A percentile compares a stretch with the other conserved stretches of the same genome.
These are phyloP conservation scores for Fusarium sambucinum DNA, from an alignment of 2,329 filamentous ascomycete genomes.

Conservation along the genomic window DNA sequence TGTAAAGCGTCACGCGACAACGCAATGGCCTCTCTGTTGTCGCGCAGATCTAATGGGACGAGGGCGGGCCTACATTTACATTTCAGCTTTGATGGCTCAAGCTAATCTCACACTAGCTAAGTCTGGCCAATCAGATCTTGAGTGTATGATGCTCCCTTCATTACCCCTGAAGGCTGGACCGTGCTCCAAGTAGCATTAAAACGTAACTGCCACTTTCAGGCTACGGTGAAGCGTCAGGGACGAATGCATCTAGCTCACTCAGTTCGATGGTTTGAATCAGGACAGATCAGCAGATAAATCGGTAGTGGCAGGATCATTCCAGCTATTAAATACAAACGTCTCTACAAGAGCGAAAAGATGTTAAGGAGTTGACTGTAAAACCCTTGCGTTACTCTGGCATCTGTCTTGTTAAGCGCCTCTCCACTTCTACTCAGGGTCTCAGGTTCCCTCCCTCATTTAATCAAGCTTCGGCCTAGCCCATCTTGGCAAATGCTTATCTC, in stretches of 20 bases:
- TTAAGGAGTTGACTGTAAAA: not conserved
- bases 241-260: not conserved
- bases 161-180: not conserved
- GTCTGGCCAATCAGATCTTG: not conserved
- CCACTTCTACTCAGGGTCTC: not conserved
- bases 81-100: not conserved
- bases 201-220: not conserved
- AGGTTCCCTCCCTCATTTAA: not conserved
- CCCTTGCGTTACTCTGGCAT: not conserved
- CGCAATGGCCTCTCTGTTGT: not conserved
- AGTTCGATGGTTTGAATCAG: not conserved
- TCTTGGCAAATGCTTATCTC: conserved; percentile 14
- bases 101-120: not conserved
- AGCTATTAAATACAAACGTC: not conserved
- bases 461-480: not conserved
- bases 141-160: not conserved
- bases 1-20: not conserved
- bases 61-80: not conserved
- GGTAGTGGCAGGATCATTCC: not conserved
- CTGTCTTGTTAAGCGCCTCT: not conserved
- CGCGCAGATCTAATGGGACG: not conserved
- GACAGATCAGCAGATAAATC: not conserved
- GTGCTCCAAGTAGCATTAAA: too few species aligned
- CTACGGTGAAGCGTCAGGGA: not conserved
- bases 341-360: not conserved